phyloP scores from a whole-genome alignment of 1,139 yeast genomes.

The Pichia sp. region DNA sequence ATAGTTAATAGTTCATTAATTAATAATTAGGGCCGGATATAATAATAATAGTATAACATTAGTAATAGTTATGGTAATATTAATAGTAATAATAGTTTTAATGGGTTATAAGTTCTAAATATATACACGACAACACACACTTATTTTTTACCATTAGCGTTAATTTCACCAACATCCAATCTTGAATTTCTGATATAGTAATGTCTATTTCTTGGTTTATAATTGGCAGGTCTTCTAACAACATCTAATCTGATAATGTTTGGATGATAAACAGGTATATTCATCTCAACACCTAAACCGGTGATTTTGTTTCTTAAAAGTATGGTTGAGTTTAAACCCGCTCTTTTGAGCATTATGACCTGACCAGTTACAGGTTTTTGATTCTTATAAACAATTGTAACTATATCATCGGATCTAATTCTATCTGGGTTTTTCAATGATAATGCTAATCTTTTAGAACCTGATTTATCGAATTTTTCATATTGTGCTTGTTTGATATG shows the following conservation, averaged over 20 bases:
- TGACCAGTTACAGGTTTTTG: slow-evolving; percentile 66
- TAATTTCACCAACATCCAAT: slow-evolving; percentile 52
- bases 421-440: slow-evolving; percentile 41
- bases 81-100: not conserved
- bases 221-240: slow-evolving; percentile 62
- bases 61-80: not conserved
- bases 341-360: slow-evolving; percentile 67
- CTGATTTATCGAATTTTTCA: slow-evolving; percentile 62
- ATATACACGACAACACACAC: not conserved
- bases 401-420: slow-evolving; percentile 74
- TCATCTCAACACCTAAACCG: slow-evolving; percentile 73
- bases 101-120: not conserved
- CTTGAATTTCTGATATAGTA: slow-evolving; percentile 81
- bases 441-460: slow-evolving; percentile 62
- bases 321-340: slow-evolving; percentile 63
- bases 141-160: slow-evolving; percentile 19
- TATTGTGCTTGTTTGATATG: slow-evolving; percentile 46
- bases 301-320: slow-evolving; percentile 73
- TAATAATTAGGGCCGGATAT: no score
- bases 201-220: slow-evolving; percentile 72
- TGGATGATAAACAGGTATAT: slow-evolving; percentile 77
- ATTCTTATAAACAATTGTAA: slow-evolving; percentile 67
- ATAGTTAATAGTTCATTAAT: no score
- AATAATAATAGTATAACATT: no score
- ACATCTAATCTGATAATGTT: slow-evolving; percentile 67